A percentile compares a stretch with the other conserved stretches of the same genome.
Conservation (phyloP, 177 flowering plant genomes). For the Vitis hybrid region DNA sequence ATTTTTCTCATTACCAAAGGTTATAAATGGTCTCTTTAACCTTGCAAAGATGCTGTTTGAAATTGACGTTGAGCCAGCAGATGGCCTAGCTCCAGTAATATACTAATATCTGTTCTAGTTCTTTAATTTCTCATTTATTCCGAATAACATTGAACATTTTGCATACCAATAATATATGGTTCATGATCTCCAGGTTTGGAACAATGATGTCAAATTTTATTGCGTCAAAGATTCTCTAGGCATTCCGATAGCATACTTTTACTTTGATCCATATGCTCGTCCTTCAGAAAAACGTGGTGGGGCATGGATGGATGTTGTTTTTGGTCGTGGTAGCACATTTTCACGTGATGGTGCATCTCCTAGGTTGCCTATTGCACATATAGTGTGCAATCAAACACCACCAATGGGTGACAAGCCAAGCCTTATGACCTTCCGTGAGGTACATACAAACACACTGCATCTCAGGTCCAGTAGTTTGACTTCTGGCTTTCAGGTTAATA, state of each 20-base stretch:
- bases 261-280: slow-evolving; percentile 95
- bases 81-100: slow-evolving; percentile 90
- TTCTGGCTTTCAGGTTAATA: background rate
- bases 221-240: slow-evolving; percentile 77
- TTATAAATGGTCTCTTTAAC: slow-evolving; percentile 91
- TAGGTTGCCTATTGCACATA: slow-evolving; percentile 91
- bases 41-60: slow-evolving; percentile 88
- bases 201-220: slow-evolving; percentile 83
- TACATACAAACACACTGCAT: slow-evolving; percentile 18
- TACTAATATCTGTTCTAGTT: background rate
- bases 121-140: too few relatives aligned
- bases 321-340: slow-evolving; percentile 75
- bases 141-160: background rate
- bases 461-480: background rate
- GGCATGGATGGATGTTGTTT: slow-evolving; percentile 98
- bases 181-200: slow-evolving; percentile 69
- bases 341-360: slow-evolving; percentile 65
- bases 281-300: slow-evolving; percentile 95
- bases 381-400: slow-evolving; percentile 92
- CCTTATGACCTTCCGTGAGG: slow-evolving; percentile 98
- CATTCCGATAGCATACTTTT: slow-evolving; percentile 82
- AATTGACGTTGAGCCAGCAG: slow-evolving; percentile 74
- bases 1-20: slow-evolving; percentile 92
- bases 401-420: slow-evolving; percentile 94
- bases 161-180: background rate